Base-by-base conservation (phyloP, 179 eudicot species). In the Spergularia azorica region DNA sequence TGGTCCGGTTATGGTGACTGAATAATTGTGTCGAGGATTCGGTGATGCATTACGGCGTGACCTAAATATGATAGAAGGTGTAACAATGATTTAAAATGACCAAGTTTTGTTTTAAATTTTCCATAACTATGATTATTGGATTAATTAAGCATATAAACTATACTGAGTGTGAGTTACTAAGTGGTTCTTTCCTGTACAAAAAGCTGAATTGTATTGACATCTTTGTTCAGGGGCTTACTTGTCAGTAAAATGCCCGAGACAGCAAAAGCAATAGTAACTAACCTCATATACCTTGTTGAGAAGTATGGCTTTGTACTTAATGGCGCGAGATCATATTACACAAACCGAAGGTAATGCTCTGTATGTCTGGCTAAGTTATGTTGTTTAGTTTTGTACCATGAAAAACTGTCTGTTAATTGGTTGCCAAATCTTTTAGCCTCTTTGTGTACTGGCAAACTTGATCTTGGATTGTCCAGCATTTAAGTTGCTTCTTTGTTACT, bases 251-350 rank as follows among this genome's bases (percentile, higher is more conserved):
- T 95, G 97, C 83, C 87, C 55, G 88, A 90, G 56, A 93, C 95
- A 48, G 97, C 99, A 57, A 95, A 92, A 76, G 92, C 95, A 74
- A 91, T 95, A 60, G 97, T 95, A 36, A 78, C 82, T 56, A 93
- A 95, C 89, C 97, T 95, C 72, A 76, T 95, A 67, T 89, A 86
- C 18, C 81, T 95, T 41, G 84, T 91, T 26, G 90, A 95, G 76
- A 80, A 85, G 71, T 89, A 81, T 80, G 99, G 97, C 16, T 81
- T 83, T 80, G 97, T 93, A 20, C 91, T 90, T 70, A 95, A 93
- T 79, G 97, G 99, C 76, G 99, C 99, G 21, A 90, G 99, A 80
- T 88, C 87, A 58, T 95, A 95, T 80, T 93, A 95, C 87, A 93
- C 92, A 20, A 95, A 95, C 70, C 81, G 97, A 73, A 95, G 97